A percentile compares a stretch with the other conserved stretches of the same genome.
Evolutionary conservation across 108 stramenopile genomes (phyloP).

Genomic region (Discostella stelligeroides): DNA sequence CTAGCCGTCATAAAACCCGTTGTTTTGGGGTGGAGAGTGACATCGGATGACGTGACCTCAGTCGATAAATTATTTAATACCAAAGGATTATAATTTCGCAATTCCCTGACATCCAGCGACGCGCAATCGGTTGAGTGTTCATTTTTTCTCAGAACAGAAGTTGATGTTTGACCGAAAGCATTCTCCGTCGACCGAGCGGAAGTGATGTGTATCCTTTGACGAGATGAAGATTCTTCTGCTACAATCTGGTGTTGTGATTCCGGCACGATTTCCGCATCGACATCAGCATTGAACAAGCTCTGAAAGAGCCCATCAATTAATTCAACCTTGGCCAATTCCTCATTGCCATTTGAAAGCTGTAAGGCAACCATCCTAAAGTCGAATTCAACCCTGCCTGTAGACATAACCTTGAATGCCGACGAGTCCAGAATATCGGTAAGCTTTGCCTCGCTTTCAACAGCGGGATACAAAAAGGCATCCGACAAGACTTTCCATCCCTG

Average conservation of each 20-base stretch:
- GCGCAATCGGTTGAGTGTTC: not conserved
- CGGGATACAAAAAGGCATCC: conserved; percentile 26
- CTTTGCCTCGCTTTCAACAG: conserved; percentile 10
- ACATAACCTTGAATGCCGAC: conserved; percentile 11
- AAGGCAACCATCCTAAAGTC: conserved; percentile 44
- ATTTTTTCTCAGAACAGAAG: not conserved
- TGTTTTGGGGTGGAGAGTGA: not conserved
- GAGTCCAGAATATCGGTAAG: conserved; percentile 16
- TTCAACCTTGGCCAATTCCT: conserved; percentile 32
- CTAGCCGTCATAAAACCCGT: not conserved
- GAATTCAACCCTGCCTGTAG: conserved; percentile 11
- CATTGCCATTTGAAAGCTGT: conserved; percentile 49
- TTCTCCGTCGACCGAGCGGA: not conserved
- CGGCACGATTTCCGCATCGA: not conserved
- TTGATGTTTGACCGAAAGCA: not conserved
- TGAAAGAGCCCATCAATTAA: conserved; percentile 32
- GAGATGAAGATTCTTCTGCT: not conserved
- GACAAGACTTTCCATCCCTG: conserved; percentile 47
- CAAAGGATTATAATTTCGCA: not conserved
- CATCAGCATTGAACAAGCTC: conserved; percentile 2
- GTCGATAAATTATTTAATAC: not conserved
- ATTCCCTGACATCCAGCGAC: not conserved
- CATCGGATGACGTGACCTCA: not conserved
- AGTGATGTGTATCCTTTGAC: not conserved
- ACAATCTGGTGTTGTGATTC: not conserved